Evolutionary conservation across 2,329 filamentous ascomycete genomes (phyloP), one percentile per base, ranked within the genome.

Genomic region (Ampelomyces quisqualis): DNA sequence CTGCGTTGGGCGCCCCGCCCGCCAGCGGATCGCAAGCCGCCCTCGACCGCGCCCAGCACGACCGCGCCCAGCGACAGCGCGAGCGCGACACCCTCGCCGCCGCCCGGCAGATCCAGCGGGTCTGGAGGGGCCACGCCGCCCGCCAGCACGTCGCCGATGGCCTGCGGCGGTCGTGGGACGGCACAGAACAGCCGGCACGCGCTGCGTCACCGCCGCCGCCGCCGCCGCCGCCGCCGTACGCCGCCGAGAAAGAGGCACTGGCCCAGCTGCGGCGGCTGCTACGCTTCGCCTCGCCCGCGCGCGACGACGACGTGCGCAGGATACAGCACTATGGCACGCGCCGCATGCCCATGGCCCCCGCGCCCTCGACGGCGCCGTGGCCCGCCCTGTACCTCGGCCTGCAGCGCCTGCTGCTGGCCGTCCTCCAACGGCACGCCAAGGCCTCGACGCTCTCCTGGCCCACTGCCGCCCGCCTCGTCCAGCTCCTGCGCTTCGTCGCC

Each of bases 31-130:
- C 86, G 4, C 87, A 88, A 57, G 84, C 85, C 58, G 85, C 90
- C 1, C 79, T 97, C 19, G 86, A 85, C 30, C 83, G 88, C 57
- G 91, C 91, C 19, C 89, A 96, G 62, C 88, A 90, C 55, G 90
- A 96, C 57, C 84, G 93, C 20, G 76, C 84, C 50, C 79, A 84
- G 55, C 80, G 93, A 54, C 88, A 95, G 57, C 81, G 82, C 35
- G 90, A 97, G 60, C 79, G 90, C 55, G 84, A 88, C 34, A 82
- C 83, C 44, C 70, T 90, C 34, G 85, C 84, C 59, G 88, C 90
- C 4, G 81, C 82, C 10, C 84, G 79, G 53, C 77, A 73, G 34
- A 81, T 97, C 51, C 93, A 97, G 67, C 79, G 81, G 52, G 74
- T 79, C 68, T 97, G 90, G 90, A 80, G 91, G 65, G 90, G 90